Base-by-base conservation (phyloP, 2,329 filamentous ascomycete species). In the Alternaria tenuissima region DNA sequence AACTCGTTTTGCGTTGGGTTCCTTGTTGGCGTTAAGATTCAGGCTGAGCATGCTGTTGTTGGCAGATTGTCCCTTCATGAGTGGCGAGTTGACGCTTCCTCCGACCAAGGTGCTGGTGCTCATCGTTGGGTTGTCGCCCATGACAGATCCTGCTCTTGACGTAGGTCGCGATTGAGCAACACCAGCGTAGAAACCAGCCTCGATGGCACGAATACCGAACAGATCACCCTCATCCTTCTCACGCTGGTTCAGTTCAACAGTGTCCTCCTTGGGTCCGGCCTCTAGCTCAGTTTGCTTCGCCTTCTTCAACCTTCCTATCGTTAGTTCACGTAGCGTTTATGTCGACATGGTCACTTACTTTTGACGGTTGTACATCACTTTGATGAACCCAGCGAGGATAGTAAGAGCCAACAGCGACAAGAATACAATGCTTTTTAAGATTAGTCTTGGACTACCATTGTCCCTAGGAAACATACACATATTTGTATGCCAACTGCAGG, bases 121-220 rank as follows among this genome's bases (percentile, higher is more conserved):
- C 71, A 76, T 71, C 32, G 68, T 65, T 32, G 72, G 70, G 30
- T 64, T 65, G 22, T 67, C 69, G 20, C 62, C 59, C 22, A 63
- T 58, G 28, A 71, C 55, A 7, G 76, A 79, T 62, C 70, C 71
- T 16, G 76, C 71, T 68, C 74, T 71, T 61, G 77, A 79, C 11
- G 69, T 72, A 22, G 77, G 77, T 43, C 76, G 75, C 24, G 78
- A 80, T 53, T 80, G 78, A 26, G 75, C 71, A 11, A 80, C 75
- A 51, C 78, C 78, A 47, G 76, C 78, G 51, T 71, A 79, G 66
- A 77, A 80, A n/a, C 78, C 78, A 38, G 78, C 77, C 65, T 80
- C 78, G 34, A 80, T 76, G 57, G 78, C 78, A n/a, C 78, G 76
- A 43, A 79, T 68, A 47, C 77, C 77, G 52, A 80, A 79, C 3